Percentiles rank a stretch among this genome's conserved stretches.
These are phyloP conservation scores for Lentinus brumalis DNA, from an alignment of 768 basidiomycete genomes.

Conservation along the genomic window DNA sequence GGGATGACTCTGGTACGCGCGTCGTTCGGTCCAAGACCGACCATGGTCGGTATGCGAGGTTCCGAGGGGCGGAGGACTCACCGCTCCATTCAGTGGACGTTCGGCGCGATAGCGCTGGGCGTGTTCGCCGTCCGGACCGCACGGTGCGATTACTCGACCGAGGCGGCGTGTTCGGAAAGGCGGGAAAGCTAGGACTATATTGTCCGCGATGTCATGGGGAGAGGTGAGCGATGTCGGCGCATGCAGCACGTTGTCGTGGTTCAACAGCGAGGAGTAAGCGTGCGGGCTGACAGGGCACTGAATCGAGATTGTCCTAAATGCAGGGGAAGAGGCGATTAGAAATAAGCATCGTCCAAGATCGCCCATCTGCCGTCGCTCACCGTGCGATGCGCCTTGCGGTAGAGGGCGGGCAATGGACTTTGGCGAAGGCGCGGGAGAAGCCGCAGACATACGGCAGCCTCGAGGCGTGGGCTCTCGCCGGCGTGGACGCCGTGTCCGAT, in stretches of 20 bases:
- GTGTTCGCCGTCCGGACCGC: not conserved
- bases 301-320: not conserved
- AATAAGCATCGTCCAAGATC: constrained; percentile 4
- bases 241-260: not conserved
- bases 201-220: not conserved
- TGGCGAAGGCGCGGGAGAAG: constrained; percentile 1
- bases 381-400: not conserved
- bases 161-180: not conserved
- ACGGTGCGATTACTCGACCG: not conserved
- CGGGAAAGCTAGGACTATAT: not conserved
- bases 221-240: not conserved
- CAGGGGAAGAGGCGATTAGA: constrained; percentile 3
- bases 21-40: not conserved
- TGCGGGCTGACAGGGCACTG: not conserved
- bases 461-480: not conserved
- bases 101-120: not conserved
- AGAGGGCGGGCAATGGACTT: not conserved
- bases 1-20: not conserved
- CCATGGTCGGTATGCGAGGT: not conserved
- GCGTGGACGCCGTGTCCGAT: not conserved
- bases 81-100: not conserved
- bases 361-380: not conserved
- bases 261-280: not conserved
- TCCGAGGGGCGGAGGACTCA: not conserved
- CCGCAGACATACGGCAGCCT: not conserved